A percentile compares a stretch with the other conserved stretches of the same genome.
phyloP scores from a whole-genome alignment of 2,329 filamentous ascomycete species.

The Xylaria sp. region DNA sequence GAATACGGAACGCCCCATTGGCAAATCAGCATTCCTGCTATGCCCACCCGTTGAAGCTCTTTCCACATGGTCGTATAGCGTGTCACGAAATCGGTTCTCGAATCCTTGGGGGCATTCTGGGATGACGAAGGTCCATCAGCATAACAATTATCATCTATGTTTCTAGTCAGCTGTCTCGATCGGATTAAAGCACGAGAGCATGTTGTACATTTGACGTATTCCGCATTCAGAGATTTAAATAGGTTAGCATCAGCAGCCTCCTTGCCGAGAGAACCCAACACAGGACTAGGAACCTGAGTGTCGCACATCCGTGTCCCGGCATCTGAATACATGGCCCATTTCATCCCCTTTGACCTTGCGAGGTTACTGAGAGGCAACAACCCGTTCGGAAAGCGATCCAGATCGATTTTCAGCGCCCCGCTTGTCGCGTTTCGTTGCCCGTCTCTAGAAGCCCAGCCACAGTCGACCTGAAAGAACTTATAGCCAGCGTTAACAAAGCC shows the following conservation, averaged over 20 bases:
- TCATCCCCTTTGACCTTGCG: constrained; percentile 32
- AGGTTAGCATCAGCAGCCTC: constrained; percentile 29
- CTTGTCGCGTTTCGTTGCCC: constrained; percentile 26
- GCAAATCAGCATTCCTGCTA: constrained; percentile 33
- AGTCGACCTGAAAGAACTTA: constrained; percentile 31
- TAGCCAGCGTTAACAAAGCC: constrained; percentile 32
- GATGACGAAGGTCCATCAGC: constrained; percentile 25
- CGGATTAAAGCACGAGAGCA: neutral
- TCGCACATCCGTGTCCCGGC: constrained; percentile 33
- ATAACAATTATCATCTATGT: constrained; percentile 34
- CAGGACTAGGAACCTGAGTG: constrained; percentile 27
- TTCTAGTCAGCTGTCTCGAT: neutral
- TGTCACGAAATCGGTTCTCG: constrained; percentile 32
- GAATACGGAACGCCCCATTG: constrained; percentile 35
- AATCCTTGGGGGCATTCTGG: constrained; percentile 28
- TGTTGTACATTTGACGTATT: constrained; percentile 32
- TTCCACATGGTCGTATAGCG: constrained; percentile 33
- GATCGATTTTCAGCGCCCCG: constrained; percentile 31
- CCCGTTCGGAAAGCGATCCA: constrained; percentile 25
- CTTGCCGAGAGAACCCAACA: constrained; percentile 28
- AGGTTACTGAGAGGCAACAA: constrained; percentile 28
- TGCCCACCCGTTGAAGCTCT: constrained; percentile 24
- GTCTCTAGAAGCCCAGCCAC: constrained; percentile 33
- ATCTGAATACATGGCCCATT: constrained; percentile 34
- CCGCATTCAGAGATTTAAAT: constrained; percentile 24